These are phyloP conservation scores for Daldinia childiae DNA, from an alignment of 495 filamentous ascomycete genomes.

Conservation along the genomic window DNA sequence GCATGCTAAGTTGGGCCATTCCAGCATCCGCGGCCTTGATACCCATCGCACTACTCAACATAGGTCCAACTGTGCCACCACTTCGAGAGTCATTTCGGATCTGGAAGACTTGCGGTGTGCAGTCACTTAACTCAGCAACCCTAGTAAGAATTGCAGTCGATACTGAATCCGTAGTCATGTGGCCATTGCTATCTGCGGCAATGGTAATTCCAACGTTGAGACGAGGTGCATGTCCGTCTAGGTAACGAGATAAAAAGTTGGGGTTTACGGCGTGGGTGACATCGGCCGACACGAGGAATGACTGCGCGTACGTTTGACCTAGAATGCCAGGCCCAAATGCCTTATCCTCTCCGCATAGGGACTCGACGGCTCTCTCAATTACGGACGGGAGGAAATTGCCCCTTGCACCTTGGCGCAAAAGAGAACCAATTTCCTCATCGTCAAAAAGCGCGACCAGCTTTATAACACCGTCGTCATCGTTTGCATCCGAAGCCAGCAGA, in stretches of 20 bases:
- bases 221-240: constrained; percentile 82
- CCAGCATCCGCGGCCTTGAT: constrained; percentile 89
- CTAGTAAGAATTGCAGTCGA: constrained; percentile 78
- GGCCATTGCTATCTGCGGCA: constrained; percentile 86
- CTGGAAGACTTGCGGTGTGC: constrained; percentile 87
- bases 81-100: constrained; percentile 89
- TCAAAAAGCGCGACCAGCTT: constrained; percentile 93
- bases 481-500: constrained; percentile 70
- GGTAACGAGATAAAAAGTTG: constrained; percentile 84
- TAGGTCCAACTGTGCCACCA: constrained; percentile 95
- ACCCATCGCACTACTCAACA: constrained; percentile 82
- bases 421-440: constrained; percentile 93
- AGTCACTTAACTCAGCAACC: constrained; percentile 73
- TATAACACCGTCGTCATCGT: constrained; percentile 66
- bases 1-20: constrained; percentile 94
- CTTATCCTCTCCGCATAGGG: constrained; percentile 58
- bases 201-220: constrained; percentile 92
- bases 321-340: constrained; percentile 72
- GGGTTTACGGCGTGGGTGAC: constrained; percentile 96
- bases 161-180: constrained; percentile 90
- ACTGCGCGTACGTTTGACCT: constrained; percentile 87
- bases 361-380: constrained; percentile 82
- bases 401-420: constrained; percentile 87
- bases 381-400: constrained; percentile 85
- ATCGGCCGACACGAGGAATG: constrained; percentile 91